Evolutionary conservation across 225 moss, liverwort and hornwort species (phyloP), one percentile per base, ranked within the genome.

Genomic region (Pleurozium schreberi): DNA sequence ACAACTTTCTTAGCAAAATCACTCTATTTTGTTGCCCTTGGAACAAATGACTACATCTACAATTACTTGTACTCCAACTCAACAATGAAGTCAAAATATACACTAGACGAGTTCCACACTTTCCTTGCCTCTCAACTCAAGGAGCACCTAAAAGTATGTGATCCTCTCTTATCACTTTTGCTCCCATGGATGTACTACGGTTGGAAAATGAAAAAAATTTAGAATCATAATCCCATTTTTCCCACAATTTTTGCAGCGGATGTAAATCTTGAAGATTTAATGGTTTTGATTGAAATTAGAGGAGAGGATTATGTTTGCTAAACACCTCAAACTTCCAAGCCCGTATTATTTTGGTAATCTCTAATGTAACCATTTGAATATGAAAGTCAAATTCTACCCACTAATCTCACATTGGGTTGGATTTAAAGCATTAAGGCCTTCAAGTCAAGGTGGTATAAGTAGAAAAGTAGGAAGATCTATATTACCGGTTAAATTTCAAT

Each of bases 41-140:
- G 94, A 15, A 94, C 89, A 88, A 98, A 96, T 82, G 97, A 98
- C 81, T 96, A 90, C 84, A 53, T 96, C 78, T 93, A 95, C 88
- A 96, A 95, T 83, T 96, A 94, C 40, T 70, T 96, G 86, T 19
- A 86, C 14, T 3, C 89, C 50, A 83, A 91, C 61, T 93, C 93
- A 26, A 22, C 42, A 28, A 88, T 87, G 45, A 59, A 19, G 19
- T 49, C 77, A 25, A 87, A 79, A 34, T 94, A 93, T 47, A 86
- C 84, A 34, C 62, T 89, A 36, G 65, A 85, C 43, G 27, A 93
- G 8, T 96, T 90, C 83, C 92, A 93, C 75, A 55, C 85, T 27
- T 91, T 93, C 25, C 85, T 96, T 4, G 87, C 95, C 21, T 89
- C 93, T 77, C 89, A 83, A 36, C 79, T 91, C 55, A 82, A 83